Base-by-base conservation (phyloP, 2,329 filamentous ascomycete genomes). In the Knufia fluminis region DNA sequence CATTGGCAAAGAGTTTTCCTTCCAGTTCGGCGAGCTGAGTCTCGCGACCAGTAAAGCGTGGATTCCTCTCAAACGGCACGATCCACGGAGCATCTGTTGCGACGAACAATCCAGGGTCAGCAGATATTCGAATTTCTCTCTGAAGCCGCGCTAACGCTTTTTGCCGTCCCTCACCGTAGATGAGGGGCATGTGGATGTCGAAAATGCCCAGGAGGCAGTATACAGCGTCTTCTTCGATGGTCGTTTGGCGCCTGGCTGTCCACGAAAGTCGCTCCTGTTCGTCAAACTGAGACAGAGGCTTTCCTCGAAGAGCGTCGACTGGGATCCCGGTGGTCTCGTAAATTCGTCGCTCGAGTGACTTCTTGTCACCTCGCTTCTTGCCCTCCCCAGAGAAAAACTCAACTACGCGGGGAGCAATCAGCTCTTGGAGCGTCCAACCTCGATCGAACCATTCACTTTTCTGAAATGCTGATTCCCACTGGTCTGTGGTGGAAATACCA, bases 131-230 rank as follows among this genome's bases (percentile, higher is more conserved):
- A n/a, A 50, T 50, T 23, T 50, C 48, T 41, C 28, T 32, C 42
- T 62, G 59, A 3, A 62, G 52, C 8, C 60, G 49, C 1, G 14
- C 10, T 39, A 61, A 61, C 2, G 60, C 59, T 16, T 52, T 49
- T 6, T 50, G 4, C n/a, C n/a, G n/a, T 10, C 60, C 46, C 54
- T 62, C 62, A 6, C 63, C 63, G 48, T 66, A 64, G 1, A 62
- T 46, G 7, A 63, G 45, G 2, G 59, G 56, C 56, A 65, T 62
- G 23, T 59, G 45, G 1, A 65, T 53, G 33, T 51, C 54, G 40
- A 63, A 60, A 1, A 63, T 48, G 1, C 58, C 64, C 45, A 57
- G 47, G 0, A 65, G 50, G 16, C 38, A 61, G 44, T 64, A 64
- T 0, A 59, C 58, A 2, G 19, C 42, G 45, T 64, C 62, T 53